Evolutionary conservation across 2,329 filamentous ascomycete species (phyloP), one percentile per base, ranked within the genome.

Genomic region (Proliferodiscus dingleyae): DNA sequence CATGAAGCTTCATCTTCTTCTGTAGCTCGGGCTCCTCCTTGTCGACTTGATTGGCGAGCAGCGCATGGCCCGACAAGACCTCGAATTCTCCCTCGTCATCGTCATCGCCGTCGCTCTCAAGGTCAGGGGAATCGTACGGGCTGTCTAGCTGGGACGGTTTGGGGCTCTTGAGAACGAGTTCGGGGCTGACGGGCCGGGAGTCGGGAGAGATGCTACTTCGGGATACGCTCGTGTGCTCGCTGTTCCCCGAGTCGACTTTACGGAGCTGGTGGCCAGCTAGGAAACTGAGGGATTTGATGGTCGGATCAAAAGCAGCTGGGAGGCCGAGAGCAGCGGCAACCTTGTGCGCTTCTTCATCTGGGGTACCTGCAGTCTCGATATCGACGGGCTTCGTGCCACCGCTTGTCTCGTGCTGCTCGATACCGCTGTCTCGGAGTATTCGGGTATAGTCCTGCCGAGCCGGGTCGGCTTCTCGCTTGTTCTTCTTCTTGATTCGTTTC

Each of bases 401-500:
- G n/a, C 56, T 55, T n/a, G 60, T 62, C 46, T 65, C 62, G 30
- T 65, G 63, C 22, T 49, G 47, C 8, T 51, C 49, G 16, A 63
- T 46, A 3, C 60, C 74, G 39, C 76, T 81, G 58, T 81, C 74
- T 55, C 79, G 76, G 26, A 87, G 65, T 45, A 87, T 79, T 37
- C 83, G 77, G 49, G 77, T 74, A 62, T 87, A 87, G 37, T 77
- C 76, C 50, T 76, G 74, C 42, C 83, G 69, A 18, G 69, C 70
- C 8, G 82, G 81, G 55, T 87, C 81, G 36, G 77, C 74, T 40
- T 77, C 73, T 43, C 84, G 75, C 65, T 87, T 87, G 55, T 72
- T 73, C 64, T 86, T 86, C 64, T 85, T 85, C 64, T 85, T 85
- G 59, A 83, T 74, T 13, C 83, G 76, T 66, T 86, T 86, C 15